Conservation (phyloP, 2,329 filamentous ascomycete species). For the Scedosporium apiospermum region DNA sequence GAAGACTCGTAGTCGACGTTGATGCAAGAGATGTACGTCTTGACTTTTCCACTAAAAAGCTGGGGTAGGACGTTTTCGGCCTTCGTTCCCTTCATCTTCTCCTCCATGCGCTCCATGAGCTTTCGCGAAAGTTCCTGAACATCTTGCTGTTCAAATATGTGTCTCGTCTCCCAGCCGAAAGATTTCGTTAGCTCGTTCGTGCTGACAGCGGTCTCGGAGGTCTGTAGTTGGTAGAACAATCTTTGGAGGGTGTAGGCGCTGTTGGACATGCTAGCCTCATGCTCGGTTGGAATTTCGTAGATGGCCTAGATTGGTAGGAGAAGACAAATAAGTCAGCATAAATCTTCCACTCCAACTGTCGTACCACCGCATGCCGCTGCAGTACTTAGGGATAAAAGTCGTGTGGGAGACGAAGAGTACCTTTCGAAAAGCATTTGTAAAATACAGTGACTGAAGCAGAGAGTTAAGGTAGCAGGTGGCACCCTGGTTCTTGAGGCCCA, state of each 20-base stretch:
- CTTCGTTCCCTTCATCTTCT: constrained; percentile 94
- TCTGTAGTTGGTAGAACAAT: constrained; percentile 91
- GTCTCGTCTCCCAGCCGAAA: constrained; percentile 95
- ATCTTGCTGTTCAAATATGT: constrained; percentile 98
- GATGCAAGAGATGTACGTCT: constrained; percentile 98
- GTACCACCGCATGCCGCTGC: too few species aligned
- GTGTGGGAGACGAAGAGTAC: constrained; percentile 27
- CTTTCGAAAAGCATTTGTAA: constrained; percentile 90
- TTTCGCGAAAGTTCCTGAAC: constrained; percentile 95
- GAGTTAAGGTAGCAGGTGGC: constrained; percentile 87
- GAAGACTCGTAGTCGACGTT: constrained; percentile 97
- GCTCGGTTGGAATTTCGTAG: constrained; percentile 90
- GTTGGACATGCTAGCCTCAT: constrained; percentile 71
- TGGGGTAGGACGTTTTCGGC: constrained; percentile 81
- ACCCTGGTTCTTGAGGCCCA: constrained; percentile 92
- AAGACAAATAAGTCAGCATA: background rate
- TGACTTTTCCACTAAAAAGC: constrained; percentile 95
- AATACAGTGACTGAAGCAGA: constrained; percentile 73
- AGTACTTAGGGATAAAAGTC: too few species aligned
- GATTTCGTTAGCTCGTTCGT: constrained; percentile 92
- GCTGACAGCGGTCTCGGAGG: constrained; percentile 70
- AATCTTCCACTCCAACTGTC: too few species aligned
- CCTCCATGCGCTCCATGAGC: constrained; percentile 93
- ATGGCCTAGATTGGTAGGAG: constrained; percentile 56
- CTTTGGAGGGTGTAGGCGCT: constrained; percentile 91